Evolutionary conservation across 441 rosid species (phyloP), one percentile per base, ranked within the genome.

Genomic region (Daphne laureola): DNA sequence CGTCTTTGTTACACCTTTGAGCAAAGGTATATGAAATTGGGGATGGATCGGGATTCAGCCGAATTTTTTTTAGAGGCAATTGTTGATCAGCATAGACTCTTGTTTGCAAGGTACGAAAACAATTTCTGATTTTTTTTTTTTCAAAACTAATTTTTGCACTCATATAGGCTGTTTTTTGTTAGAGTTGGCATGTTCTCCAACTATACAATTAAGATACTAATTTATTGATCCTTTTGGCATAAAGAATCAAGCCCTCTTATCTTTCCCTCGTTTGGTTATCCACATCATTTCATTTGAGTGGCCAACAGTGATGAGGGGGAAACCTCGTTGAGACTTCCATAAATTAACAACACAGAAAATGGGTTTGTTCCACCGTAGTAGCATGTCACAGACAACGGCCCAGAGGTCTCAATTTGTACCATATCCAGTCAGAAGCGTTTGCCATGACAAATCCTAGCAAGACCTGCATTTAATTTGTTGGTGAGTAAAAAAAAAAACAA

Each of bases 31-130:
- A 62, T 54, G 48, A 49, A 61, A 13, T 69, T 51, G 46, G 21
- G 36, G 18, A 41, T 53, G 63, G 67, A 57, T 56, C 50, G 55
- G 49, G 43, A 63, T 57, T 35, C 61, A 58, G 76, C 86, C 81
- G 59, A 70, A 71, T 56, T 71, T 75, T 77, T 77, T 75, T 63
- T 18, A 18, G 73, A 55, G 83, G 82, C 73, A 23, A 49, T 60
- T 59, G 52, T 55, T 67, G 9, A 51, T 55, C 46, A 45, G 65
- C 60, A 53, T 46, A 68, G 45, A 36, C 27, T 15, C 27, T 15
- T 56, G 51, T 60, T 66, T 23, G 31, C 14, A 57, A 64, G 73
- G 65, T 58, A 62, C 46, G 67, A 14, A 57, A 61, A 59, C 53
- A 61, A 56, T 69, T 61, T 55, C 53, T 53, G 66, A 54, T 41